Evolutionary conservation across 257 asterid genomes (phyloP).

Genomic region (Nicotiana knightiana): DNA sequence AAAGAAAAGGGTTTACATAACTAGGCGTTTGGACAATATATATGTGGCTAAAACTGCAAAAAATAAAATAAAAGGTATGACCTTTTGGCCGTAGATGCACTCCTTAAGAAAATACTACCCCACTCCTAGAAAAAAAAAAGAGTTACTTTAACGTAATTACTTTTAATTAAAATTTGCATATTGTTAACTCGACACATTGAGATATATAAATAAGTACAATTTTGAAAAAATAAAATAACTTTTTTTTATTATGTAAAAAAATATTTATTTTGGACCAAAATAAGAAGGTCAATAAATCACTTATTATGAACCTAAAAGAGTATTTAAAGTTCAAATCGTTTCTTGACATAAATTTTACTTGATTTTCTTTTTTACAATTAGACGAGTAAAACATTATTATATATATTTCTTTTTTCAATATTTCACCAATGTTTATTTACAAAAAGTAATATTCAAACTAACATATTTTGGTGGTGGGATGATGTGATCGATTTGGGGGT

Average conservation of each 20-base stretch:
- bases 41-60: not conserved
- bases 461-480: not conserved
- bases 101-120: no score
- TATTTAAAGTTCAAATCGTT: not conserved
- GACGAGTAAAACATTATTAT: not conserved
- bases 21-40: not conserved
- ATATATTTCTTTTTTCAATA: not conserved
- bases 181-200: no score
- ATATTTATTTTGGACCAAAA: no score
- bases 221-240: no score
- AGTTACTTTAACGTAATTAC: no score
- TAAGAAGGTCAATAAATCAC: not conserved
- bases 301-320: not conserved
- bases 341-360: not conserved
- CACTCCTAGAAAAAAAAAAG: no score
- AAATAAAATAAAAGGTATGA: no score
- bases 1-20: not conserved
- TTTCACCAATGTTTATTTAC: not conserved
- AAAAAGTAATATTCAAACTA: no score
- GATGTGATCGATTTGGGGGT: not conserved
- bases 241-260: no score
- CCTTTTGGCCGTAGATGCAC: no score
- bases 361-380: not conserved
- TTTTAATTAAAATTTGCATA: no score
- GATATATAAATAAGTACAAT: no score